A percentile compares a stretch with the other conserved stretches of the same genome.
These are phyloP conservation scores for Sphagnum fallax DNA, from an alignment of 228 moss, liverwort and hornwort species.

Conservation along the genomic window DNA sequence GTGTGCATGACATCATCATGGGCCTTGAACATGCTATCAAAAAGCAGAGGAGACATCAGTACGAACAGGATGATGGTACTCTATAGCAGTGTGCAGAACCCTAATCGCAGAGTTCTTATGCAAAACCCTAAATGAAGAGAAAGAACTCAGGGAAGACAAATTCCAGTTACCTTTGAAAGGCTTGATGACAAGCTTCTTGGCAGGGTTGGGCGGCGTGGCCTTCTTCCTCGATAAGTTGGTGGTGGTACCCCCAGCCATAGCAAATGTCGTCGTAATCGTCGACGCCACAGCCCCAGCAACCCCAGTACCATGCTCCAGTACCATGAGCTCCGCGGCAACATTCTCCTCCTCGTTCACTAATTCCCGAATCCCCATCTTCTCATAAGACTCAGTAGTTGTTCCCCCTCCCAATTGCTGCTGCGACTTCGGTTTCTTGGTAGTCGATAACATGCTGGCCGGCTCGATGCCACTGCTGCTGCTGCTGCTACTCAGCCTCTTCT, in stretches of 20 bases:
- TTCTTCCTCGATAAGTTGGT: conserved; percentile 97
- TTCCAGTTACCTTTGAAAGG: conserved; percentile 77
- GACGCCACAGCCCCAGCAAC: conserved; percentile 50
- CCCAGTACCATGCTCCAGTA: conserved; percentile 67
- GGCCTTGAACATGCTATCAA: too few species aligned
- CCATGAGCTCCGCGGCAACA: conserved; percentile 46
- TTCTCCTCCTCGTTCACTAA: conserved; percentile 38
- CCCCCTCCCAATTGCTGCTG: conserved; percentile 30
- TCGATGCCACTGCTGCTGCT: conserved; percentile 58
- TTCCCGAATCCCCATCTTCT: conserved; percentile 58
- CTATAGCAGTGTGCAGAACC: too few species aligned
- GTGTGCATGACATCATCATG: too few species aligned
- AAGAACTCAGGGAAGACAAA: too few species aligned
- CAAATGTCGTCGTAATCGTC: conserved; percentile 34
- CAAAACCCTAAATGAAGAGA: too few species aligned
- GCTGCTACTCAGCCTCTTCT: conserved; percentile 93
- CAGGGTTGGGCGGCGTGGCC: conserved; percentile 98
- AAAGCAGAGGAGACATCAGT: too few species aligned
- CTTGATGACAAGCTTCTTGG: conserved; percentile 93
- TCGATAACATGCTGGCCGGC: conserved; percentile 73
- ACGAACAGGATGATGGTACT: too few species aligned
- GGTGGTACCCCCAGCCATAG: conserved; percentile 59
- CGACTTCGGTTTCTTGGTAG: conserved; percentile 86
- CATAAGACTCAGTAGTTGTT: conserved; percentile 42
- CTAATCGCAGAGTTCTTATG: neutral